Evolutionary conservation across 805 yeast genomes (phyloP).

Genomic region (Wickerhamomyces rabaulensis): DNA sequence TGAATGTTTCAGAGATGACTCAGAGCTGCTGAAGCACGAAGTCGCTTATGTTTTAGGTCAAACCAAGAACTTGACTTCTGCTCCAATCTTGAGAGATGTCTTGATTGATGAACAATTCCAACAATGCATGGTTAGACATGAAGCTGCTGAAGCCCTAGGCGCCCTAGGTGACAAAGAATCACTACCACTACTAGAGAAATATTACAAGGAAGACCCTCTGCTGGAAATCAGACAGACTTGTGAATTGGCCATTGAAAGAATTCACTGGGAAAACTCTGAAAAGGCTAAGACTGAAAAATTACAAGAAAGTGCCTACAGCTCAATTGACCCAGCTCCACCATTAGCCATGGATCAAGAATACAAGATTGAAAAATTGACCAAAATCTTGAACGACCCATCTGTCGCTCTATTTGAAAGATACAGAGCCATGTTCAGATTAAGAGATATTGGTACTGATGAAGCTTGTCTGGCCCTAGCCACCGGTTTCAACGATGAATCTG

Average conservation of each 20-base stretch:
- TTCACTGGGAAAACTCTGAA: conserved; percentile 83
- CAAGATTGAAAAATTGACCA: conserved; percentile 60
- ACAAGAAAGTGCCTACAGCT: conserved; percentile 71
- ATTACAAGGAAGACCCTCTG: conserved; percentile 66
- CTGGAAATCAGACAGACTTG: conserved; percentile 95
- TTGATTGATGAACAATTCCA: conserved; percentile 57
- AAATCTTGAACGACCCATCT: conserved; percentile 67
- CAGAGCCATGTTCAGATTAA: conserved; percentile 95
- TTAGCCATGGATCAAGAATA: conserved; percentile 59
- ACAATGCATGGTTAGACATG: conserved; percentile 97
- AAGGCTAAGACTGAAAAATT: conserved; percentile 59
- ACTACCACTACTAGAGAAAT: conserved; percentile 57
- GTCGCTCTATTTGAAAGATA: conserved; percentile 88
- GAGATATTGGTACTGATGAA: conserved; percentile 91
- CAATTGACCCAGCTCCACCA: conserved; percentile 99
- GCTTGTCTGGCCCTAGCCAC: conserved; percentile 89
- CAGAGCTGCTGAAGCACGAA: conserved; percentile 93
- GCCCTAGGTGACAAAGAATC: conserved; percentile 84
- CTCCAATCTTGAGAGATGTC: conserved; percentile 69
- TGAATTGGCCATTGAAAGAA: conserved; percentile 93
- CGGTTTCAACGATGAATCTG: conserved; percentile 87
- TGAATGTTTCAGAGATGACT: conserved; percentile 70
- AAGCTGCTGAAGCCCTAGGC: conserved; percentile 98
- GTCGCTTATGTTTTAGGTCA: conserved; percentile 97
- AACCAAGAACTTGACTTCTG: conserved; percentile 77